A percentile compares a stretch with the other conserved stretches of the same genome.
phyloP scores from a whole-genome alignment of 805 yeast genomes.

The Wickerhamiella lipophila region DNA sequence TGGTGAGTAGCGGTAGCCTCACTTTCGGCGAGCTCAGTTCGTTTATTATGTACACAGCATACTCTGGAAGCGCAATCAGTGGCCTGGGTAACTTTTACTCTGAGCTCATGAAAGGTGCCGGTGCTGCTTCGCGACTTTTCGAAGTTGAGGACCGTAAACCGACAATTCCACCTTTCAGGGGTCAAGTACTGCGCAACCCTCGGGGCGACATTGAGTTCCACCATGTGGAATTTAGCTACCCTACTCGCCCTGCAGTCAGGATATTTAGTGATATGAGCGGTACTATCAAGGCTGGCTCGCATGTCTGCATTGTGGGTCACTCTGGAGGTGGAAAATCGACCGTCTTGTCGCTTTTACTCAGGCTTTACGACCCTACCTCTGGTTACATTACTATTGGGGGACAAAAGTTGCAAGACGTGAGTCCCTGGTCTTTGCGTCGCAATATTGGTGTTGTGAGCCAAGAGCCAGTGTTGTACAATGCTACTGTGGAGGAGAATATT shows the following conservation, averaged over 20 bases:
- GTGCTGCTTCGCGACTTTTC: conserved; percentile 85
- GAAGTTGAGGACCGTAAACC: conserved; percentile 76
- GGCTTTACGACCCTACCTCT: conserved; percentile 66
- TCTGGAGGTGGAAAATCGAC: conserved; percentile 95
- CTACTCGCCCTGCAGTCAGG: conserved; percentile 61
- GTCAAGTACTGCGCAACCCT: conserved; percentile 34
- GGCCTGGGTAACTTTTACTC: conserved; percentile 85
- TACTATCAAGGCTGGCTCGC: conserved; percentile 62
- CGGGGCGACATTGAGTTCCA: conserved; percentile 41
- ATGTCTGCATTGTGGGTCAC: conserved; percentile 92
- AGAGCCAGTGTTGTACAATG: conserved; percentile 81
- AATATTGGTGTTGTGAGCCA: conserved; percentile 85
- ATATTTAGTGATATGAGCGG: conserved; percentile 54
- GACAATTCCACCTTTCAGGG: conserved; percentile 51
- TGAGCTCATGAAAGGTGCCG: conserved; percentile 93
- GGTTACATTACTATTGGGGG: conserved; percentile 60
- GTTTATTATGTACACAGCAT: conserved; percentile 90
- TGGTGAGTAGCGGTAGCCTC: conserved; percentile 65
- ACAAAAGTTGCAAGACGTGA: conserved; percentile 47
- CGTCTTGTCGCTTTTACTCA: conserved; percentile 58
- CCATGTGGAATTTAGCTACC: conserved; percentile 61
- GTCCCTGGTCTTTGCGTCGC: conserved; percentile 58
- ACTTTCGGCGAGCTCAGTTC: conserved; percentile 83
- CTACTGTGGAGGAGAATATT: conserved; percentile 72
- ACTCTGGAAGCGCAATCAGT: conserved; percentile 84